Evolutionary conservation across 768 basidiomycete genomes (phyloP).

Genomic region (Collybia sordida): DNA sequence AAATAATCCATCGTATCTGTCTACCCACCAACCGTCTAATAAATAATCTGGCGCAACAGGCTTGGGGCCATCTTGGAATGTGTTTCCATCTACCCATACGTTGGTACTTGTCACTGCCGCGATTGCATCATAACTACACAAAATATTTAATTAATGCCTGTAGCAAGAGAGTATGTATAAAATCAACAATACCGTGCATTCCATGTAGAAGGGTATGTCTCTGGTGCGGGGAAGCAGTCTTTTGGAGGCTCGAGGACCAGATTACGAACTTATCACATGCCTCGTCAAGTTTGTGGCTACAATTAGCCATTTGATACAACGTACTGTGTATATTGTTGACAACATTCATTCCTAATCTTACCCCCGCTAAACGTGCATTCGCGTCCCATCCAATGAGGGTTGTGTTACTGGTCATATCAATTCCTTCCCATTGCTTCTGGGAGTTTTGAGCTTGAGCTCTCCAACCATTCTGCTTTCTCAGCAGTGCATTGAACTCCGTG

Average conservation of each 20-base stretch:
- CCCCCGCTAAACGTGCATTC: slow-evolving; percentile 11
- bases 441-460: slow-evolving; percentile 10
- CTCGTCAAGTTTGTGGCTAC: background rate
- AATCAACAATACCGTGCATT: slow-evolving; percentile 10
- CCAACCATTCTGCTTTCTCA: slow-evolving; percentile 15
- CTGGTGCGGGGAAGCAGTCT: slow-evolving; percentile 16
- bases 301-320: background rate
- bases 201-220: slow-evolving; percentile 16
- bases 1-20: slow-evolving; percentile 17
- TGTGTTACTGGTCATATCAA: slow-evolving; percentile 12
- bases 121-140: slow-evolving; percentile 15
- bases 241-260: slow-evolving; percentile 14
- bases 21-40: slow-evolving; percentile 7
- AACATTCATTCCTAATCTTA: slow-evolving; percentile 10
- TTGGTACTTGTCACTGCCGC: slow-evolving; percentile 15
- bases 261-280: slow-evolving; percentile 9
- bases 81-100: slow-evolving; percentile 15
- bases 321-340: slow-evolving; percentile 11
- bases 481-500: slow-evolving; percentile 11
- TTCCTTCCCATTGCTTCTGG: slow-evolving; percentile 15
- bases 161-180: background rate
- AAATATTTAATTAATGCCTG: background rate
- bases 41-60: background rate
- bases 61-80: slow-evolving; percentile 9
- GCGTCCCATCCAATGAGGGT: slow-evolving; percentile 15